Percentiles rank a stretch among this genome's conserved stretches.
Evolutionary conservation across 2,329 filamentous ascomycete genomes (phyloP).

Genomic region (Ceratocystis papillata): DNA sequence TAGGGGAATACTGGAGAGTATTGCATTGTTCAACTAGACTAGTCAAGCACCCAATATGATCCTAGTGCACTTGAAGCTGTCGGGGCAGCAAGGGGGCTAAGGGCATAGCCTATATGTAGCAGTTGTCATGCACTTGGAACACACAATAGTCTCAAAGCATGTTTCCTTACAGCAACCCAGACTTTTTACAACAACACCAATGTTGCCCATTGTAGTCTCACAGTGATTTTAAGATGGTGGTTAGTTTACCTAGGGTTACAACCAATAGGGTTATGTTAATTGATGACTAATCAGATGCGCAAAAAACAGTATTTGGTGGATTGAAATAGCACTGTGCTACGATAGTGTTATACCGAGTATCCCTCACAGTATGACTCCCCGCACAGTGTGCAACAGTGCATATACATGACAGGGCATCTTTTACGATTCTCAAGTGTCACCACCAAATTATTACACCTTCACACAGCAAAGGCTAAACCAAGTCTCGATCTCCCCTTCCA

Average conservation of each 20-base stretch:
- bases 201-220: too few relatives aligned
- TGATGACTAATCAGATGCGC: not conserved
- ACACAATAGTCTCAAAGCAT: too few relatives aligned
- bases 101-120: too few relatives aligned
- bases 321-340: not conserved
- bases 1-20: too few relatives aligned
- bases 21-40: too few relatives aligned
- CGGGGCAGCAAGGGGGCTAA: too few relatives aligned
- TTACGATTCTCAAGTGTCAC: not conserved
- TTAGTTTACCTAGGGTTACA: not conserved
- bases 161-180: too few relatives aligned
- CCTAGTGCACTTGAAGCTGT: too few relatives aligned
- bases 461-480: not conserved
- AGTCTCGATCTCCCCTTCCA: not conserved
- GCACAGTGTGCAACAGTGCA: not conserved
- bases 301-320: not conserved
- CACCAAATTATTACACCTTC: not conserved
- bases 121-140: too few relatives aligned
- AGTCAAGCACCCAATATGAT: too few relatives aligned
- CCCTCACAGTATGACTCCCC: not conserved
- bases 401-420: not conserved
- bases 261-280: rapidly evolving
- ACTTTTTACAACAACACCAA: too few relatives aligned
- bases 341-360: too few relatives aligned
- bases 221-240: not conserved